Evolutionary conservation across 768 basidiomycete genomes (phyloP), one percentile per base, ranked within the genome.

Genomic region (Amanita pallidorosea): DNA sequence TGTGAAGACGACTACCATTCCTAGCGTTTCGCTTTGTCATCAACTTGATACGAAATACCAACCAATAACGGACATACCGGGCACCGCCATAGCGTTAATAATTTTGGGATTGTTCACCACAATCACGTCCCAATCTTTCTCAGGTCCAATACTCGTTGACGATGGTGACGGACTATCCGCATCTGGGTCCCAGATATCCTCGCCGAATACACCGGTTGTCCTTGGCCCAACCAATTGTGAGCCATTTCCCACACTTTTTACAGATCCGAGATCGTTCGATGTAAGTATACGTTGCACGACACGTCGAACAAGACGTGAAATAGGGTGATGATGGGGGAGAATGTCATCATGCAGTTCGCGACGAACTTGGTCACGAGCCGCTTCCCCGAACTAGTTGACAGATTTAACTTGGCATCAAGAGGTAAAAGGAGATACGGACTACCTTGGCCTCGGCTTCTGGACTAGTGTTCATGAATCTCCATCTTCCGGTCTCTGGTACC

Each of bases 381-480:
- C 37, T 43, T 77, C 65, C 15, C 69, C 75, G 12, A 85, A 61
- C 74, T 79, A 36, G 17, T 41, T 9, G 40, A 41, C 40, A 49
- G 2, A 17, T 49, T 20, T 6, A 31, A 25, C 33, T 44, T 35
- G 37, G 33, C 42, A 50, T 18, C 17, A 7, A 23, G 4, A 41
- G 38, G n/a, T 23, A 47, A 6, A 23, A 12, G 22, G 12, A 33
- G 36, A 11, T 29, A 5, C 58, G 72, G 50, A n/a, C n/a, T 54
- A 83, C 81, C 59, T 67, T 61, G 7, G 74, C 69, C 66, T 93
- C 88, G 23, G 64, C 66, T 47, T 70, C 69, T 0, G 74, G 73
- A 37, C 74, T 74, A 3, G 83, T 73, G 60, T 88, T 85, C 79
- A 97, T 95, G 62, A 94, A 96, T 18, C 94, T 67, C 77, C 84